phyloP scores from a whole-genome alignment of 345 rosid species.

The Eucalyptus regnans region DNA sequence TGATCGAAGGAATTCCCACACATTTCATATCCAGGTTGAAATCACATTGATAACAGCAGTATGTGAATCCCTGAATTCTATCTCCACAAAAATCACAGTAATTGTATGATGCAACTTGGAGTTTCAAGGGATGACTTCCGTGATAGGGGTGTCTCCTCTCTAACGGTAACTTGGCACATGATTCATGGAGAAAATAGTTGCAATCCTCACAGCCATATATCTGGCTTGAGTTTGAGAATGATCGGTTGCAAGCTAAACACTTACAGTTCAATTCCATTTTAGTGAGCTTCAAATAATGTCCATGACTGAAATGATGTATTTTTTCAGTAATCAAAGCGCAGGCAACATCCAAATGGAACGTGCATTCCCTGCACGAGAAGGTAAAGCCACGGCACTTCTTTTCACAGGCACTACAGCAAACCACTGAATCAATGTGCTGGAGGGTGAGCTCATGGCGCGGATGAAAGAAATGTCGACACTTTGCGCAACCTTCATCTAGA shows the following conservation, averaged over 20 bases:
- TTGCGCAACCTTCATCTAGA: background rate
- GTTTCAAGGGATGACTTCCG: background rate
- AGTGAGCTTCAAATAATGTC: background rate
- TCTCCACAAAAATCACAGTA: background rate
- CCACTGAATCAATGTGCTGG: background rate
- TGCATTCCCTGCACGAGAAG: background rate
- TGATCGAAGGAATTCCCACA: accelerated
- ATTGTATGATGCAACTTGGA: background rate
- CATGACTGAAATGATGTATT: background rate
- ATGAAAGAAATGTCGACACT: background rate
- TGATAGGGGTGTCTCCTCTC: background rate
- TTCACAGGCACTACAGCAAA: background rate
- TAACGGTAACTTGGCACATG: background rate
- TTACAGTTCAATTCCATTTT: background rate
- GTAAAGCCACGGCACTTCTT: background rate
- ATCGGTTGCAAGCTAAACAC: background rate
- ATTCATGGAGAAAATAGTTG: background rate
- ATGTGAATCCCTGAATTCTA: accelerated
- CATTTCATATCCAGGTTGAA: background rate
- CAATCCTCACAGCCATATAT: background rate
- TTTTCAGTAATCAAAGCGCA: background rate
- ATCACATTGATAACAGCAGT: background rate
- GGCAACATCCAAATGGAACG: background rate
- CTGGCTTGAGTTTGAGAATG: background rate
- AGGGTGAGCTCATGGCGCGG: background rate